A percentile compares a stretch with the other conserved stretches of the same genome.
Evolutionary conservation across 371 early-diverging fungal genomes (phyloP).

Genomic region (Saksenaea oblongispora): DNA sequence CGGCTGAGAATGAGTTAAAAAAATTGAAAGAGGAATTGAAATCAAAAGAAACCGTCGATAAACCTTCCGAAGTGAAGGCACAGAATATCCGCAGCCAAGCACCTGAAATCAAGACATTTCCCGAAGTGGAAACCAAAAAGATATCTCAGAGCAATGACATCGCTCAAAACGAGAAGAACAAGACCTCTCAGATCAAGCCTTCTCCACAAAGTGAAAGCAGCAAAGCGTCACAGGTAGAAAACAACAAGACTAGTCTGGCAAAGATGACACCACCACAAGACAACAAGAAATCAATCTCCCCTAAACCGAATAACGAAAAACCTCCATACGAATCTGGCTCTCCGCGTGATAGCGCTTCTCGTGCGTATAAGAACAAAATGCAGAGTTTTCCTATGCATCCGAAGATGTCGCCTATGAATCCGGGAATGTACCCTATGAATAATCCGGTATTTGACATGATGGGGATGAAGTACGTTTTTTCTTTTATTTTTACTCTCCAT

Average conservation of each 20-base stretch:
- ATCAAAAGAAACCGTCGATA: not conserved
- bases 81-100: not conserved
- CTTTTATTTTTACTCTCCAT: not conserved
- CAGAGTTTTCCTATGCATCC: not conserved
- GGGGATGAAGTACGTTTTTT: constrained; percentile 5
- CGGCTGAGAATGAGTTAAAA: not conserved
- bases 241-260: not conserved
- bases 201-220: not conserved
- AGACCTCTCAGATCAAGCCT: not conserved
- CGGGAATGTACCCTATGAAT: constrained; percentile 5
- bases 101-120: not conserved
- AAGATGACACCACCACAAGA: not conserved
- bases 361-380: not conserved
- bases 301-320: not conserved
- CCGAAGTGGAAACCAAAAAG: not conserved
- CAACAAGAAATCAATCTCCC: not conserved
- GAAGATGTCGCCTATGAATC: not conserved
- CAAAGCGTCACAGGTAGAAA: not conserved
- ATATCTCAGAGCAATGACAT: not conserved
- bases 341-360: not conserved
- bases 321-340: not conserved
- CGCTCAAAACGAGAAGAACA: not conserved
- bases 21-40: not conserved
- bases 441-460: constrained; percentile 5
- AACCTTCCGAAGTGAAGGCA: not conserved